Percentiles rank a stretch among this genome's conserved stretches.
Evolutionary conservation across 23 red algal genomes (phyloP).

Genomic region (Chondrus crispus): DNA sequence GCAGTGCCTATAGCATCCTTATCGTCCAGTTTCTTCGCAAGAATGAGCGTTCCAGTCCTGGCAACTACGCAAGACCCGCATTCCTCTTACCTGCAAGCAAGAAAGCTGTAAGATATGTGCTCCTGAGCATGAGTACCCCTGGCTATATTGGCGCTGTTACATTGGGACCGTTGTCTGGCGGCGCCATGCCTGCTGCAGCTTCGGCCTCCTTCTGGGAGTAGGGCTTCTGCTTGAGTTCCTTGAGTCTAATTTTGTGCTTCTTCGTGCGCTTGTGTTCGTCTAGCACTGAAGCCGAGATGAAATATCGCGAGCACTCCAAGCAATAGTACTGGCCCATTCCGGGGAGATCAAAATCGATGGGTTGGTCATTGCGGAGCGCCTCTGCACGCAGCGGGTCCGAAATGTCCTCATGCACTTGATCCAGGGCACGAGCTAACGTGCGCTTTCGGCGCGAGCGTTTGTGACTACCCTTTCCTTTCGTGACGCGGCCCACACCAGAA

Average conservation of each 20-base stretch:
- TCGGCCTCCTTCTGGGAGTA: conserved; percentile 83
- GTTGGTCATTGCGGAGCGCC: conserved; percentile 6
- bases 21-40: no score
- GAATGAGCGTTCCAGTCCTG: no score
- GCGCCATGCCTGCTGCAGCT: conserved; percentile 72
- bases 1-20: no score
- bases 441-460: conserved; percentile 69
- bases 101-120: no score
- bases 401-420: conserved; percentile 74
- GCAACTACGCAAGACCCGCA: no score
- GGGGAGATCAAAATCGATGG: conserved; percentile 80
- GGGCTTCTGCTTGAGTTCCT: conserved; percentile 59
- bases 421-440: conserved; percentile 37
- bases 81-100: no score
- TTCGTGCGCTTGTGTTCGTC: conserved; percentile 64
- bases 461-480: conserved; percentile 71
- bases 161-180: conserved; percentile 38
- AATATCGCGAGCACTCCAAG: conserved; percentile 83
- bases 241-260: conserved; percentile 69
- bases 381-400: conserved; percentile 26
- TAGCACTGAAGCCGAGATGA: conserved; percentile 57
- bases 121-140: no score
- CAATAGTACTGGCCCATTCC: conserved; percentile 94
- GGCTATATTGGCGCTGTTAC: no score
- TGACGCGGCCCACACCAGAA: conserved; percentile 65